Conservation (phyloP, 805 yeast species). For the Saccharomyces paradoxus region DNA sequence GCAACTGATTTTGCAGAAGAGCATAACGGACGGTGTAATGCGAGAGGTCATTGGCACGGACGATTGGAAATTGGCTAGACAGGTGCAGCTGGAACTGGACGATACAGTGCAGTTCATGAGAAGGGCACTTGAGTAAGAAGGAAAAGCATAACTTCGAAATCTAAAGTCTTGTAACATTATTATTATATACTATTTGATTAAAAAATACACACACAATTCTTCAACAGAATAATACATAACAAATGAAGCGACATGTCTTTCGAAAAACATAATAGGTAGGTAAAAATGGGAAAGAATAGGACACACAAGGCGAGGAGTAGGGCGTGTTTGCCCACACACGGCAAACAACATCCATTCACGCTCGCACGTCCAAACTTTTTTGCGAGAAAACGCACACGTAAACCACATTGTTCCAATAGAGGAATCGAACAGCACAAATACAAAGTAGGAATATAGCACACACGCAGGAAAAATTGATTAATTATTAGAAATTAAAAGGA, state of each 20-base stretch:
- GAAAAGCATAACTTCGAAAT: background rate
- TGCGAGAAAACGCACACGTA: background rate
- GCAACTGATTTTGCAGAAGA: conserved; percentile 26
- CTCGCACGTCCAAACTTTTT: background rate
- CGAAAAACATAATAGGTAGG: background rate
- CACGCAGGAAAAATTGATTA: background rate
- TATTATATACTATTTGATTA: background rate
- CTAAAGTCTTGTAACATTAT: background rate
- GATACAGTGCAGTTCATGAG: conserved; percentile 31
- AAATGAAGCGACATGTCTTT: background rate
- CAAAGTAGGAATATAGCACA: background rate
- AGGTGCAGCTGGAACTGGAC: conserved; percentile 26
- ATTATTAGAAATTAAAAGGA: background rate
- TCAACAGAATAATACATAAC: background rate
- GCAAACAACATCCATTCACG: background rate
- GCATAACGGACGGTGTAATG: conserved; percentile 27
- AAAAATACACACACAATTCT: background rate
- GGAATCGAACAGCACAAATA: background rate
- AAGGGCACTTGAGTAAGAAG: conserved; percentile 23
- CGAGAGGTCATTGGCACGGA: conserved; percentile 14
- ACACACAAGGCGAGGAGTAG: background rate
- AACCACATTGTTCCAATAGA: background rate
- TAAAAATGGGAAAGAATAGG: background rate
- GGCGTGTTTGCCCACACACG: background rate
- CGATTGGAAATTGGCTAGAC: conserved; percentile 22